Conservation (phyloP, 306 rosid species). For the Lablab purpureus region DNA sequence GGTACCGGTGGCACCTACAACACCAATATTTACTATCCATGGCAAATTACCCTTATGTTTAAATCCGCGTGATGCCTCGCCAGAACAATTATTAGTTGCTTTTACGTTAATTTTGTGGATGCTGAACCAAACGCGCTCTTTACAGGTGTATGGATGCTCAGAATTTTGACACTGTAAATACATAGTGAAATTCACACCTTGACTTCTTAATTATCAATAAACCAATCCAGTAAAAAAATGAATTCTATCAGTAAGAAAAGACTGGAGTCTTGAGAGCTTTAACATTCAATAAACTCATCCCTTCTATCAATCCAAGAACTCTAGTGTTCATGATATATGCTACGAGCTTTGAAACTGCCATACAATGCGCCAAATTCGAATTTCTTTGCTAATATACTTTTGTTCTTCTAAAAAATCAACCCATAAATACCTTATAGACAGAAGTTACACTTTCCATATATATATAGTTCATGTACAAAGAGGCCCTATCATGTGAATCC, state of each 20-base stretch:
- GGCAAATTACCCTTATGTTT: background rate
- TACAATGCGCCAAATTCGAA: constrained; percentile 26
- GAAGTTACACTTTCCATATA: constrained; percentile 34
- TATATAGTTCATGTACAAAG: constrained; percentile 50
- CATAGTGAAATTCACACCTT: constrained; percentile 3
- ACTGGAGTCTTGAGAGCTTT: background rate
- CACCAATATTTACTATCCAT: background rate
- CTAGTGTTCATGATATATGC: constrained; percentile 1
- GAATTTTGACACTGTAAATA: background rate
- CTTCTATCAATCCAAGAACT: constrained; percentile 15
- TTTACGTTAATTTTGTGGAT: background rate
- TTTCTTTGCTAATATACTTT: background rate
- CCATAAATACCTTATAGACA: constrained; percentile 47
- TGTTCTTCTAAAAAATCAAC: constrained; percentile 38
- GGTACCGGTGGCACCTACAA: background rate
- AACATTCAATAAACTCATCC: constrained; percentile 12
- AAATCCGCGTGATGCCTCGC: background rate
- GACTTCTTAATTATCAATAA: background rate
- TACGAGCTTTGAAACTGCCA: constrained; percentile 31
- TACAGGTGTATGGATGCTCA: background rate
- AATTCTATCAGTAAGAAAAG: constrained; percentile 8
- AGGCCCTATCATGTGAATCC: constrained; percentile 21
- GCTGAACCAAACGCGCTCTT: background rate
- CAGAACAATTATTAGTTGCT: background rate
- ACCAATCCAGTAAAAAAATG: constrained; percentile 15